phyloP scores from a whole-genome alignment of 148 eudicot species.

The Selenicereus undatus region DNA sequence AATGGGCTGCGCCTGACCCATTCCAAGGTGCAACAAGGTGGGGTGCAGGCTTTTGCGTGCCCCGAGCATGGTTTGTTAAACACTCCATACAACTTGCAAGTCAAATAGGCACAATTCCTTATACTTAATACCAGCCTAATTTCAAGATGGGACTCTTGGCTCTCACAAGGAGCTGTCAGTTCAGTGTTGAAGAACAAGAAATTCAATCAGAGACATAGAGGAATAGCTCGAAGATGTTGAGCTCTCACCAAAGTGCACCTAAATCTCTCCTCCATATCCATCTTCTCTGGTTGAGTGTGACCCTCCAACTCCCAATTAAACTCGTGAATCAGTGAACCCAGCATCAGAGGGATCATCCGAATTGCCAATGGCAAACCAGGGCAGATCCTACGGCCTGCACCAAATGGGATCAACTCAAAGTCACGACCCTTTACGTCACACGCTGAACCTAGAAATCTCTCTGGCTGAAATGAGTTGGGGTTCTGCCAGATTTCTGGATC shows the following conservation, averaged over 20 bases:
- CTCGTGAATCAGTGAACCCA: conserved; percentile 25
- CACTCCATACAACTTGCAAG: no score
- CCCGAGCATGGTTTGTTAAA: no score
- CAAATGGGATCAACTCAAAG: conserved; percentile 2
- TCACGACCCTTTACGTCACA: background rate
- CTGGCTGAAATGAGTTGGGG: conserved; percentile 7
- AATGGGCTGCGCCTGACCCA: no score
- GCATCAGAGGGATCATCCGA: conserved; percentile 25
- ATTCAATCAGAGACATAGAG: background rate
- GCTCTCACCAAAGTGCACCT: conserved; percentile 24
- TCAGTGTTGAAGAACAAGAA: background rate
- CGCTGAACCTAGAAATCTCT: conserved; percentile 11
- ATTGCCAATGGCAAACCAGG: conserved; percentile 23
- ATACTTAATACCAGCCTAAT: background rate
- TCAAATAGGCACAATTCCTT: no score
- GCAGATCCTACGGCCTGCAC: conserved; percentile 13
- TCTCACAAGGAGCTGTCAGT: background rate
- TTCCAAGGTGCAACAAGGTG: no score
- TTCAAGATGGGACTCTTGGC: background rate
- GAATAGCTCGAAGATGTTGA: conserved; percentile 20
- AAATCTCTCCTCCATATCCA: conserved; percentile 29
- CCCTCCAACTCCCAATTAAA: conserved; percentile 32
- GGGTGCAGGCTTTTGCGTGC: no score
- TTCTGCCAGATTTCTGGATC: conserved; percentile 6
- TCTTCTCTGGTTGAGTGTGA: conserved; percentile 13